phyloP scores from a whole-genome alignment of 1,284 basidiomycete genomes.

The Bjerkandera adusta region DNA sequence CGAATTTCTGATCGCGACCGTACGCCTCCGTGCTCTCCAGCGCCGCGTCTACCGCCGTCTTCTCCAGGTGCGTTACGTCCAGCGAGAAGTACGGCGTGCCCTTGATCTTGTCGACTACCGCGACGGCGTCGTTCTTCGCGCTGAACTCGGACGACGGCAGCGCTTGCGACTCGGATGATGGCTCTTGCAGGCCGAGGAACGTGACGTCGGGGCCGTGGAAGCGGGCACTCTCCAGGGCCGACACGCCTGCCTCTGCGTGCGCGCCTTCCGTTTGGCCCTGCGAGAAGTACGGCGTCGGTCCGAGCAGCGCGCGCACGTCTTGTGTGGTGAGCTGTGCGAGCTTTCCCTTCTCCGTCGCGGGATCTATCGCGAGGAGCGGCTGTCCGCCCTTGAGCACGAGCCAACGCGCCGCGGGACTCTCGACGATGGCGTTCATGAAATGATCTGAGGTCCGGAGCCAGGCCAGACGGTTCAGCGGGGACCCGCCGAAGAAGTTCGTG shows the following conservation, averaged over 20 bases:
- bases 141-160: constrained; percentile 64
- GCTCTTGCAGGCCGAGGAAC: constrained; percentile 82
- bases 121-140: constrained; percentile 32
- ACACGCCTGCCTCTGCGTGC: constrained; percentile 37
- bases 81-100: constrained; percentile 81
- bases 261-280: constrained; percentile 58
- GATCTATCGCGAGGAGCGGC: constrained; percentile 46
- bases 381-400: constrained; percentile 70
- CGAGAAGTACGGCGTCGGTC: constrained; percentile 57
- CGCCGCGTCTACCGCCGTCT: constrained; percentile 42
- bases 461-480: constrained; percentile 82
- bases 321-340: constrained; percentile 54
- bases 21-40: constrained; percentile 40
- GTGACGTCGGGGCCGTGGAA: constrained; percentile 56
- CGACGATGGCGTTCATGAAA: constrained; percentile 69
- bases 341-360: constrained; percentile 23
- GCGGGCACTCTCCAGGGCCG: constrained; percentile 61
- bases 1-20: constrained; percentile 38
- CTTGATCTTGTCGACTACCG: constrained; percentile 56
- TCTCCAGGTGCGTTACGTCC: constrained; percentile 59
- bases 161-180: constrained; percentile 40
- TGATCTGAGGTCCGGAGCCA: constrained; percentile 76
- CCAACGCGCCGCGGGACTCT: constrained; percentile 64
- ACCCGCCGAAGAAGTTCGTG: constrained; percentile 72
- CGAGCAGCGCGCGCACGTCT: constrained; percentile 48